Evolutionary conservation across 495 filamentous ascomycete genomes (phyloP), one percentile per base, ranked within the genome.

Genomic region (Aspergillus affinis): DNA sequence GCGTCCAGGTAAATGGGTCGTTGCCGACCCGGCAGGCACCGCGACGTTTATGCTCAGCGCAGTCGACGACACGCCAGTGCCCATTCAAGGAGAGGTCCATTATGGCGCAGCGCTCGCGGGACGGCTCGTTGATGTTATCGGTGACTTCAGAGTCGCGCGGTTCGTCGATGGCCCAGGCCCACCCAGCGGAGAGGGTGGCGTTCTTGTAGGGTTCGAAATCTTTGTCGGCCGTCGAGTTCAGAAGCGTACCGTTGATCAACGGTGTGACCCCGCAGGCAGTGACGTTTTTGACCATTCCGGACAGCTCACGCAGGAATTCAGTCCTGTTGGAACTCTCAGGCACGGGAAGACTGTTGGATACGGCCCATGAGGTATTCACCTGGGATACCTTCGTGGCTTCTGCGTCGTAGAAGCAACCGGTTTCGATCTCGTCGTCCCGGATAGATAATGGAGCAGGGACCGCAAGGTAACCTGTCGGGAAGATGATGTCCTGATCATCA

Each of bases 181-280:
- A 89, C 19, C 80, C 72, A 6, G 78, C 69, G 3, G 73, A 72
- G 29, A 81, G 69, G 1, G 80, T 78, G 53, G 83, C 72, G 48
- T 80, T 77, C 45, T 76, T 70, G 67, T 88, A 89, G 15, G 75
- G 68, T 0, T 53, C 55, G 44, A 74, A 61, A 54, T 79, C 68
- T 17, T 62, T 62, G 54, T 81, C 74, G 13, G 86, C 85, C 2
- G 84, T 84, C 23, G 63, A 51, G 50, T 78, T 78, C 50, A 81
- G 74, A 5, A 88, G 72, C 0, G 84, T 82, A 8, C 60, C 58
- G 67, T 87, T 88, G 8, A 88, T 72, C 2, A 80, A 64, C 6
- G 84, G 81, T 12, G 85, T 83, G 6, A 87, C 75, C 1, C 86
- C 86, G 64, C 86, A 89, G 17, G 72, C 65, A 9, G 79, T 83